Evolutionary conservation across 2,329 filamentous ascomycete genomes (phyloP).

Genomic region (Talaromyces sp.): DNA sequence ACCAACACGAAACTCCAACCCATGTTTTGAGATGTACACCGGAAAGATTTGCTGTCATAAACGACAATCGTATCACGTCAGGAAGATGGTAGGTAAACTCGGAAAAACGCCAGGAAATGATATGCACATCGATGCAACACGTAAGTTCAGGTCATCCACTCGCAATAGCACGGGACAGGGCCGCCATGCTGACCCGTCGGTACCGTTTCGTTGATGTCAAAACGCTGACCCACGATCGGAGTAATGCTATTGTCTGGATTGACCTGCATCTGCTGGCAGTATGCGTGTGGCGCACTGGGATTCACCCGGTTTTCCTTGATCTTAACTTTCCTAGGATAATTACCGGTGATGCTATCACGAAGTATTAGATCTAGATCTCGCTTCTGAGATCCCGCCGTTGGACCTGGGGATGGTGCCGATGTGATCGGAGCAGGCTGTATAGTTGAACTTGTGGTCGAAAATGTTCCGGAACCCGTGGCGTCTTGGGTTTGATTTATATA

Average conservation of each 20-base stretch:
- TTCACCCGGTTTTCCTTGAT: conserved; percentile 61
- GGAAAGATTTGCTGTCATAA: neutral
- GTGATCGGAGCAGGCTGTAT: neutral
- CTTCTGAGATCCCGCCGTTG: conserved; percentile 19
- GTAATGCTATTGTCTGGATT: conserved; percentile 49
- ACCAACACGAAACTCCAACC: conserved; percentile 3
- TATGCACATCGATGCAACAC: neutral
- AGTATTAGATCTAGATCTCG: conserved; percentile 14
- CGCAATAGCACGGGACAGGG: conserved; percentile 14
- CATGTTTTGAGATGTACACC: conserved; percentile 4
- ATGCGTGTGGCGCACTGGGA: conserved; percentile 46
- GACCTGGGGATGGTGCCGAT: conserved; percentile 21
- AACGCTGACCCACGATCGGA: conserved; percentile 27
- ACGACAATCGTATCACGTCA: conserved; percentile 11
- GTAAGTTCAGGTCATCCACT: conserved; percentile 15
- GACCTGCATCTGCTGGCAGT: conserved; percentile 64
- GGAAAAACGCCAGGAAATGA: neutral
- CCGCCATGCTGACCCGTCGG: conserved; percentile 22
- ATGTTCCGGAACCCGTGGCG: conserved; percentile 20
- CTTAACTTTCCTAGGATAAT: conserved; percentile 60
- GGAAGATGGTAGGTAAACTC: neutral
- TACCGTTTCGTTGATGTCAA: conserved; percentile 32
- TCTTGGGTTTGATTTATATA: conserved; percentile 56
- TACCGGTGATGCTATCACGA: neutral
- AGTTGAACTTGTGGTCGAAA: conserved; percentile 14